Evolutionary conservation across 2,329 filamentous ascomycete genomes (phyloP).

Genomic region (Macrophomina tecta): DNA sequence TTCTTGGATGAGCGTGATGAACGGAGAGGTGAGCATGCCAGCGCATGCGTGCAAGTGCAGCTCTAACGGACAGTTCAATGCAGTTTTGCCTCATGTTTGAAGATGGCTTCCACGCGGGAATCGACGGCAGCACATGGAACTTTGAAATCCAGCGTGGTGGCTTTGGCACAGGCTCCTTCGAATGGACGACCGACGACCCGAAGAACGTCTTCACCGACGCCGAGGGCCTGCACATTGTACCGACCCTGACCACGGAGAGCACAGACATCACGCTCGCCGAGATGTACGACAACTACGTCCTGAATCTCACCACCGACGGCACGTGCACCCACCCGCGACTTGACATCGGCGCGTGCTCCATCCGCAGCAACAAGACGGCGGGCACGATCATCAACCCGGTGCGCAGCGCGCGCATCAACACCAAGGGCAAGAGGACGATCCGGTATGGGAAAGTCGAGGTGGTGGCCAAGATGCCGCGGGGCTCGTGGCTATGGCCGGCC

Average conservation of each 20-base stretch:
- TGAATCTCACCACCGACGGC: slow-evolving; percentile 50
- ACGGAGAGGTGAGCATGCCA: slow-evolving; percentile 1
- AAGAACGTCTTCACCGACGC: slow-evolving; percentile 56
- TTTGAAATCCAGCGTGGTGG: slow-evolving; percentile 55
- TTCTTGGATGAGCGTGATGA: slow-evolving; percentile 36
- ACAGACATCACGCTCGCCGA: slow-evolving; percentile 49
- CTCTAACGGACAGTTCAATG: not conserved
- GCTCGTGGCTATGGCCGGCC: slow-evolving; percentile 57
- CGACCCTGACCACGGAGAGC: slow-evolving; percentile 48
- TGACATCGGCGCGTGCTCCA: slow-evolving; percentile 43
- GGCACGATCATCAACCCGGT: slow-evolving; percentile 58
- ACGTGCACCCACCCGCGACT: slow-evolving; percentile 26
- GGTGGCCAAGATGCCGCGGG: slow-evolving; percentile 57
- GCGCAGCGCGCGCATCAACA: slow-evolving; percentile 56
- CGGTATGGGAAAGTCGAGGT: slow-evolving; percentile 56
- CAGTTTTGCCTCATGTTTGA: slow-evolving; percentile 60
- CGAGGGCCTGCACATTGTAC: slow-evolving; percentile 58
- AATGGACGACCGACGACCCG: slow-evolving; percentile 59
- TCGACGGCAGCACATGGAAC: slow-evolving; percentile 56
- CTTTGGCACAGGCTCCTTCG: slow-evolving; percentile 55
- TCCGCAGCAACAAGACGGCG: slow-evolving; percentile 52
- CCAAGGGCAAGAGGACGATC: slow-evolving; percentile 50
- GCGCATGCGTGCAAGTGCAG: not conserved
- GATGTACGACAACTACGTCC: slow-evolving; percentile 42
- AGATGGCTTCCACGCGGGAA: slow-evolving; percentile 52